A percentile compares a stretch with the other conserved stretches of the same genome.
Conservation (phyloP, 768 basidiomycete species). For the Chiua virens region DNA sequence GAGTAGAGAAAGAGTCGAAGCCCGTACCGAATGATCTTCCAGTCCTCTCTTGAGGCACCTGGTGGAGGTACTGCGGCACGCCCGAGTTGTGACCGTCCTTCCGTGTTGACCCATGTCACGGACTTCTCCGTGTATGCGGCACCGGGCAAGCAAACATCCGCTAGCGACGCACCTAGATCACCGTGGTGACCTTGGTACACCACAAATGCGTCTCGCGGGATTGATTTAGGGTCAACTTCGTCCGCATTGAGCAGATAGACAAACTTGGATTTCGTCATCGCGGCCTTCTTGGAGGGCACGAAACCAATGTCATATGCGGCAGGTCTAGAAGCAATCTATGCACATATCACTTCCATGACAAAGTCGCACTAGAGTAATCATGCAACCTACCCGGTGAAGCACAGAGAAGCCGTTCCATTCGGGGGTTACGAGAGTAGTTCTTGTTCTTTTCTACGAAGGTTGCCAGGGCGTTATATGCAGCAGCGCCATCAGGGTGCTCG, state of each 20-base stretch:
- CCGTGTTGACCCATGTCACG: slow-evolving; percentile 95
- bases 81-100: slow-evolving; percentile 89
- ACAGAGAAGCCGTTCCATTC: slow-evolving; percentile 97
- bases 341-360: not conserved
- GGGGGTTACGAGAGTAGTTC: slow-evolving; percentile 68
- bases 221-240: slow-evolving; percentile 83
- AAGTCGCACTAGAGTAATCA: not conserved
- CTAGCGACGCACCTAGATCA: slow-evolving; percentile 92
- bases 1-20: not conserved
- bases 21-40: slow-evolving; percentile 89
- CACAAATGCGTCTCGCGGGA: slow-evolving; percentile 91
- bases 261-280: slow-evolving; percentile 83
- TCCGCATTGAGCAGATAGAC: slow-evolving; percentile 96
- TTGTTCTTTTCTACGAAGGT: slow-evolving; percentile 82
- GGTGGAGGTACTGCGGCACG: slow-evolving; percentile 91
- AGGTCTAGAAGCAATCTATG: slow-evolving; percentile 83
- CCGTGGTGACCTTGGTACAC: slow-evolving; percentile 99
- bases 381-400: slow-evolving; percentile 74
- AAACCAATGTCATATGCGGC: slow-evolving; percentile 97
- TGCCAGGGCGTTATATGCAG: slow-evolving; percentile 72
- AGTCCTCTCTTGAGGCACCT: slow-evolving; percentile 94
- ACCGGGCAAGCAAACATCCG: slow-evolving; percentile 94
- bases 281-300: slow-evolving; percentile 77
- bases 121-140: slow-evolving; percentile 93
- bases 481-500: slow-evolving; percentile 83